These are phyloP conservation scores for Candida nemodendra DNA, from an alignment of 805 yeast species.

Conservation along the genomic window DNA sequence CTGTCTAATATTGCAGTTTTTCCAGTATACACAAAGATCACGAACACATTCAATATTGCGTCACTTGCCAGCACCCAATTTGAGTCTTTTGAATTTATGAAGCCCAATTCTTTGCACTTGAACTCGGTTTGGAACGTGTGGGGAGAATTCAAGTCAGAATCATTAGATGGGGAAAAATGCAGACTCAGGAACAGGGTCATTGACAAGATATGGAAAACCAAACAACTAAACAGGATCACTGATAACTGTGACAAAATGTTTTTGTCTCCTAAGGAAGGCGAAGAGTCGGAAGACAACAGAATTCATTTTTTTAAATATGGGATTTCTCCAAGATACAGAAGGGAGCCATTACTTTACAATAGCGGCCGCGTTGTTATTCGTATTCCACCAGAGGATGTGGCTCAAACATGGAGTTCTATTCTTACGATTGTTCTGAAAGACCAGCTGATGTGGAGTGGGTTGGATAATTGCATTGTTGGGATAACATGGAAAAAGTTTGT, in stretches of 20 bases:
- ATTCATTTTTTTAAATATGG: slow-evolving; percentile 22
- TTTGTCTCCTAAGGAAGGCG: background rate
- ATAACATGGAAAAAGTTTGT: slow-evolving; percentile 18
- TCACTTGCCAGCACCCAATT: slow-evolving; percentile 21
- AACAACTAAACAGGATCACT: slow-evolving; percentile 13
- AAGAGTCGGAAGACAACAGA: slow-evolving; percentile 7
- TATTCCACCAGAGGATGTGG: slow-evolving; percentile 15
- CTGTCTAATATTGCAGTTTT: slow-evolving; percentile 12
- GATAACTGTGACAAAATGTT: slow-evolving; percentile 12
- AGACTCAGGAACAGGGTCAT: slow-evolving; percentile 15
- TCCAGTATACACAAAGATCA: slow-evolving; percentile 16
- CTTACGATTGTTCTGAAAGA: slow-evolving; percentile 16
- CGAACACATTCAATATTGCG: slow-evolving; percentile 5
- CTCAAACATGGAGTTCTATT: slow-evolving; percentile 14
- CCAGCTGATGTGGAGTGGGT: slow-evolving; percentile 18
- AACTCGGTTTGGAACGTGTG: slow-evolving; percentile 23
- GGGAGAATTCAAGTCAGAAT: slow-evolving; percentile 13
- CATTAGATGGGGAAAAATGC: slow-evolving; percentile 2
- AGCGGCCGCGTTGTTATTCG: slow-evolving; percentile 17
- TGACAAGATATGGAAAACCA: slow-evolving; percentile 22
- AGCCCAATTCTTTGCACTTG: slow-evolving; percentile 10
- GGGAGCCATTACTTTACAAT: slow-evolving; percentile 18
- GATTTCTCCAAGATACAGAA: slow-evolving; percentile 17
- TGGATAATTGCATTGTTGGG: slow-evolving; percentile 19
- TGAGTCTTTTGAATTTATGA: slow-evolving; percentile 17